Base-by-base conservation (phyloP, 2,329 filamentous ascomycete species). In the Botrytis elliptica region DNA sequence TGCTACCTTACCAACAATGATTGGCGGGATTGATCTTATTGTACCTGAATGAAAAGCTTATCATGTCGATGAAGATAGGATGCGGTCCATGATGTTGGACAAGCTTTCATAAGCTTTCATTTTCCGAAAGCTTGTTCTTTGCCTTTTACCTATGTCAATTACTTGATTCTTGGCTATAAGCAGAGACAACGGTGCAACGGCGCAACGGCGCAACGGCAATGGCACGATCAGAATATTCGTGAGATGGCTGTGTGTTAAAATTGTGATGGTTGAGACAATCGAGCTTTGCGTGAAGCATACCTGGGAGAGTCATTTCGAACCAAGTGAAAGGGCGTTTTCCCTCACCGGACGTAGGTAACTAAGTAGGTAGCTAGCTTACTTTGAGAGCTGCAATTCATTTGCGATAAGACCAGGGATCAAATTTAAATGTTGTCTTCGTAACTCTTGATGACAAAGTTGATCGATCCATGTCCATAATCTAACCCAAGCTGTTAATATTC, bases 11-110 rank as follows among this genome's bases (percentile, higher is more conserved):
- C 4, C 33, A 36, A 36, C 4, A 29, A 67, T 57, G 46, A 67
- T 67, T 66, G 60, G 70, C 44, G n/a, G 36, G 36, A 63, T 14
- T 20, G 33, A 57, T 33, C 18, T 33, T 42, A 16, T 25, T 33
- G 60, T 72, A 42, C 69, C 70, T 71, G 59, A 52, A 55, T 52
- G 57, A 60, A 36, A 71, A 71, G 59, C 69, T 64, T 71, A 71
- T 64, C 59, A 52, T 55, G 55, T 64, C 10, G 14, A 20, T 71
- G 38, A 29, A 44, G 60, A 63, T 4, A 36, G 36, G 33, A 60
- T 10, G 57, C 10, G 57, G 20, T 22, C 40, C 25, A 42, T 22
- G 9, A 20, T n/a, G 0, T 8, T 42, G 16, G 38, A 10, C 20
- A 63, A n/a, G 25, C 12, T 40, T 42, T n/a, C 38, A 38, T 29